These are phyloP conservation scores for Butyriboletus loyo DNA, from an alignment of 768 basidiomycete genomes.

Conservation along the genomic window DNA sequence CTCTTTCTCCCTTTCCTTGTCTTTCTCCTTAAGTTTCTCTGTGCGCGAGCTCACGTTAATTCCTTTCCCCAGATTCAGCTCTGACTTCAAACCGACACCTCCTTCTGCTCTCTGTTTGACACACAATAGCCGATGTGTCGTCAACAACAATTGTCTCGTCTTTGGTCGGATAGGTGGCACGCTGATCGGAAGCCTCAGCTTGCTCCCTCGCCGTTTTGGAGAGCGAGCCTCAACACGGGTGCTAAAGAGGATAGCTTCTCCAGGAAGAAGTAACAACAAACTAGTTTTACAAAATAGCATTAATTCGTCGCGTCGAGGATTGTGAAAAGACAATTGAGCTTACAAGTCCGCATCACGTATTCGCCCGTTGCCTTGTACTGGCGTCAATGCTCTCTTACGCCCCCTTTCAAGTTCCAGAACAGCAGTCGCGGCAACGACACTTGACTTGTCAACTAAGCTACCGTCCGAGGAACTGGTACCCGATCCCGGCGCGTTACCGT, in stretches of 20 bases:
- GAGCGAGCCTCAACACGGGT: slow-evolving; percentile 54
- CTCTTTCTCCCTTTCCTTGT: slow-evolving; percentile 48
- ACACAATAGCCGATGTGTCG: slow-evolving; percentile 54
- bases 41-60: slow-evolving; percentile 2
- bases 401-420: slow-evolving; percentile 44
- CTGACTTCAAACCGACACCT: slow-evolving; percentile 46
- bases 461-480: slow-evolving; percentile 50
- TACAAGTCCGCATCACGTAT: slow-evolving; percentile 44
- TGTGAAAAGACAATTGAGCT: slow-evolving; percentile 8
- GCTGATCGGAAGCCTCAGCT: slow-evolving; percentile 48
- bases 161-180: slow-evolving; percentile 49
- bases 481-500: slow-evolving; percentile 29
- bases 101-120: slow-evolving; percentile 44
- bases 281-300: slow-evolving; percentile 18
- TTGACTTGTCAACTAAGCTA: slow-evolving; percentile 38
- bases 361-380: slow-evolving; percentile 48
- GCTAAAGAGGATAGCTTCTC: slow-evolving; percentile 49
- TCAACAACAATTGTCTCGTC: slow-evolving; percentile 53
- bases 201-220: slow-evolving; percentile 55
- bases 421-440: slow-evolving; percentile 33
- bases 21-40: slow-evolving; percentile 26
- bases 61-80: slow-evolving; percentile 40
- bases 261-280: slow-evolving; percentile 38
- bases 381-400: slow-evolving; percentile 51
- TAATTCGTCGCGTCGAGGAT: neutral